Base-by-base conservation (phyloP, 1,284 basidiomycete genomes). In the Papiliotrema laurentii region DNA sequence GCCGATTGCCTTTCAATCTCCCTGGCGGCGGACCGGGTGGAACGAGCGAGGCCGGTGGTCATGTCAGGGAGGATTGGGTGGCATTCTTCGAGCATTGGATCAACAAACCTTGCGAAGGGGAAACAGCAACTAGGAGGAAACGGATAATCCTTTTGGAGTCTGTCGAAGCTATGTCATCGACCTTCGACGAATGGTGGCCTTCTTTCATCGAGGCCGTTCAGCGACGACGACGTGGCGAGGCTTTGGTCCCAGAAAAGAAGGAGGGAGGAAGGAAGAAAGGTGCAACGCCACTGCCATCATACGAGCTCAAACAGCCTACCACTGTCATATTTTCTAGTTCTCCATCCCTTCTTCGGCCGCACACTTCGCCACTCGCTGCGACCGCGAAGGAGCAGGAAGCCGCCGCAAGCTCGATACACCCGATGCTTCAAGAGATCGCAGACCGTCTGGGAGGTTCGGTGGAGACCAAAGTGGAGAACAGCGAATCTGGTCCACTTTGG, bases 131-230 rank as follows among this genome's bases (percentile, higher is more conserved):
- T n/a, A n/a, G n/a, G n/a, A n/a, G n/a, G n/a, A n/a, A n/a, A 41
- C 83, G 89, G n/a, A 79, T 93, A 9, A 79, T 93, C 43, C 87
- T 90, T 59, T 77, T 93, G 45, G 84, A 87, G 49, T 86, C 90
- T 63, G 87, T 86, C 55, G 78, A 82, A 5, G 85, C 82, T 0
- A 80, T 93, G 47, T 82, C 86, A 0, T 72, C 82, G 4, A 82
- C 85, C 5, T 83, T 86, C 7, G 77, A 83, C 2, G 73, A 78
- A 1, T 91, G 90, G 89, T 92, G 87, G 66, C 83, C 87, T 3
- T 78, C 83, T 27, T 77, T 93, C 14, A 77, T 89, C 10, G 78
- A 82, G 35, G 84, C 87, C 7, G 85, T 91, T 7, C 82, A 83
- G 42, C 77, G 46, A 18, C 18, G 46, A 18, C 19, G 45, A 22